A percentile compares a stretch with the other conserved stretches of the same genome.
Conservation (phyloP, 2,329 filamentous ascomycete genomes). For the Dactylellina leptospora region DNA sequence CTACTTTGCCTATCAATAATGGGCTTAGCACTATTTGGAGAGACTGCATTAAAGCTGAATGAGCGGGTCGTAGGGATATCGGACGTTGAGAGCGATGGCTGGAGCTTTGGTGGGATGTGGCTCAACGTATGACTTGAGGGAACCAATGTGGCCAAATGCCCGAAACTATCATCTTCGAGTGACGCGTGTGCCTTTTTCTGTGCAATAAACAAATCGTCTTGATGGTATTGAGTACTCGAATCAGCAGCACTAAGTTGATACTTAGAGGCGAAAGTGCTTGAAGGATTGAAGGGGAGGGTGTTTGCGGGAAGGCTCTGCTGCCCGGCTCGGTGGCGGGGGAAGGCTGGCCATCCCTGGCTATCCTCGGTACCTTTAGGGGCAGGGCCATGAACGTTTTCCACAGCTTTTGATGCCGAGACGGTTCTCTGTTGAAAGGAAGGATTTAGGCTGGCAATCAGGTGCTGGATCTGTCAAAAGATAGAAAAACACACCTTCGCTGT, state of each 20-base stretch:
- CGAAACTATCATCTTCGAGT: conserved; percentile 27
- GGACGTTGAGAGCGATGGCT: conserved; percentile 88
- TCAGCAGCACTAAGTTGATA: conserved; percentile 55
- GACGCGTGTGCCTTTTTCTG: conserved; percentile 49
- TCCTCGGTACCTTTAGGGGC: conserved; percentile 71
- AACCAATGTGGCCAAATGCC: conserved; percentile 44
- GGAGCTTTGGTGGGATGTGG: conserved; percentile 69
- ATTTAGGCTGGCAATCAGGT: no score
- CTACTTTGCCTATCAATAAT: conserved; percentile 54
- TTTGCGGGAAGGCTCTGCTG: conserved; percentile 70
- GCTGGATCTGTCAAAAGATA: not conserved
- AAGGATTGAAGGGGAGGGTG: conserved; percentile 58
- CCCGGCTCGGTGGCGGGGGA: conserved; percentile 74
- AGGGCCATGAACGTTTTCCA: conserved; percentile 78
- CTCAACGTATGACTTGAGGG: conserved; percentile 52
- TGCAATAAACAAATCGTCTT: conserved; percentile 52
- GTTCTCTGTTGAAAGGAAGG: no score
- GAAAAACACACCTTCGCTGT: conserved; percentile 64
- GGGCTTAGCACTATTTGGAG: conserved; percentile 58
- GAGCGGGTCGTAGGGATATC: conserved; percentile 87
- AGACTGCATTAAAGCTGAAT: conserved; percentile 65
- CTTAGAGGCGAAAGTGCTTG: conserved; percentile 57
- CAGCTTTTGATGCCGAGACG: conserved; percentile 75
- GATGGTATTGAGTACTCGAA: conserved; percentile 54
- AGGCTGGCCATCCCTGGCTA: conserved; percentile 67